Base-by-base conservation (phyloP, 805 yeast species). In the Ascoidea rubescens region DNA sequence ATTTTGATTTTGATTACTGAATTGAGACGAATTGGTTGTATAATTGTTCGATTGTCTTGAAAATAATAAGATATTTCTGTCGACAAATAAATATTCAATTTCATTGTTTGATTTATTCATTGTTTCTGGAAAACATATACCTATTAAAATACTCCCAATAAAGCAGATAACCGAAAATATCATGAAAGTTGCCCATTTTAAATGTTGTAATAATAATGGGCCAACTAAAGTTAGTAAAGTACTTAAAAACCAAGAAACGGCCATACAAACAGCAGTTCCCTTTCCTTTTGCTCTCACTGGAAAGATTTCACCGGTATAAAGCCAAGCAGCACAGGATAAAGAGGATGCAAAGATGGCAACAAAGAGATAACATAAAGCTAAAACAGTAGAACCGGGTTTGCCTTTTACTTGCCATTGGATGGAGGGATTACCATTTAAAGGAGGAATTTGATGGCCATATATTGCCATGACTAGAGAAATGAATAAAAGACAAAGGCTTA, bases 221-320 rank as follows among this genome's bases (percentile, higher is more conserved):
- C 73, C 63, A 2, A 68, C 48, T 50, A 75, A 63, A 0, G 72
- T 69, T 50, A 72, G 59, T 0, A 59, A 37, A 21, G 69, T 69
- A 55, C 66, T 70, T 5, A 70, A 53, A 1, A 64, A 54, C 80
- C 79, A 77, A 2, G 77, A 72, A 12, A 67, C 60, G 31, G 72
- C 61, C 71, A 74, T 71, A 48, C 77, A 70, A 4, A 75, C 55
- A 0, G 78, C 66, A 31, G 71, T 62, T 0, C 79, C 79, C 56
- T 73, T 75, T 0, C 74, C 63, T 54, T 77, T 71, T 1, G 75
- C 71, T 31, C 63, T 62, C 1, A 62, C 62, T 0, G 78, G 77
- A 47, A 78, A 69, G 4, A 76, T 61, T 56, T 78, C 83, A 50
- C 72, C 69, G 4, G 76, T 68, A 57, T 75, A 77, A 21, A 78